Base-by-base conservation (phyloP, 2,329 filamentous ascomycete genomes). In the Thelonectria rubi region DNA sequence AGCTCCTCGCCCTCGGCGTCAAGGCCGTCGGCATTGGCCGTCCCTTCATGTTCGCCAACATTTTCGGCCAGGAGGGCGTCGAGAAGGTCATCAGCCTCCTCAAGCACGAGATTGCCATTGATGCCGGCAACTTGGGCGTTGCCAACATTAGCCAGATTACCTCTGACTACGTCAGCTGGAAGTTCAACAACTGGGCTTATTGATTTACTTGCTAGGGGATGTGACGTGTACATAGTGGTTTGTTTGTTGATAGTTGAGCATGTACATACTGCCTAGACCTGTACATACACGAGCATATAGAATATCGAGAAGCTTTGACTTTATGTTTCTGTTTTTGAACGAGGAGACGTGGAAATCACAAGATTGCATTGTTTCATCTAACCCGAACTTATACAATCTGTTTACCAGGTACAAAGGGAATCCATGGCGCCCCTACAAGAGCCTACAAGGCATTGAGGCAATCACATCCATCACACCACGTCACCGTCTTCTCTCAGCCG, bases 11-110 rank as follows among this genome's bases (percentile, higher is more conserved):
- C 2, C 76, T 81, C 14, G 79, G 80, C 10, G 80, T 80, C 55
- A 76, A 75, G 65, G 78, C 77, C 12, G 79, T 81, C 6, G 76
- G 83, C 14, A 63, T 86, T 1, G 84, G 83, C 15, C 73, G 84
- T 1, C 79, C 82, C 10, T 80, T 82, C 63, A 84, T 85, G 82
- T 86, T 78, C 68, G 75, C 81, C 63, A 86, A 85, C 72, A 71
- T 83, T 47, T 86, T 79, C 62, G 84, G 84, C 6, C 72, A 76
- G 48, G 77, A 79, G 8, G 84, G 84, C 46, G 80, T 86, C 2
- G 72, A 77, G 67, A 79, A 77, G 72, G 79, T 73, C 30, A 74
- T 79, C 47, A 45, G 72, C 9, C 76, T 86, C 11, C 72, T 86
- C 66, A 84, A 82, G 76, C 75, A 79, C 58, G 84, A 86, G 76